Evolutionary conservation across 108 stramenopile genomes (phyloP).

Genomic region (Nannochloropsis granulata): DNA sequence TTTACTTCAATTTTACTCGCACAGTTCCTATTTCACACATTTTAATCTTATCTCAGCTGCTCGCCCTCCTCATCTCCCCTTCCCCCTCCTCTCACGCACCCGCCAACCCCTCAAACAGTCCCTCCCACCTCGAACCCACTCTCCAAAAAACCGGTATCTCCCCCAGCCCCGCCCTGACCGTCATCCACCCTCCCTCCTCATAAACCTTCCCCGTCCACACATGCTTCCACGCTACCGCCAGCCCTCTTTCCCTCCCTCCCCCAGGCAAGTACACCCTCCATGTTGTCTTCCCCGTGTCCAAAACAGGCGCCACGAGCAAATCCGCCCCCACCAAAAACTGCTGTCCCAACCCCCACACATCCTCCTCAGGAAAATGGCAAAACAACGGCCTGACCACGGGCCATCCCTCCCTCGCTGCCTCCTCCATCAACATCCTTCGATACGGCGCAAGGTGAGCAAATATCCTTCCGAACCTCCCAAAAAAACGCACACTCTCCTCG

Average conservation of each 20-base stretch:
- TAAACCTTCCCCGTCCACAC: background rate
- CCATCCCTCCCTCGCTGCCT: slow-evolving; percentile 35
- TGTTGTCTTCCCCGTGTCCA: background rate
- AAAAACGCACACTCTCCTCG: slow-evolving; percentile 14
- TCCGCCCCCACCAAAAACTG: background rate
- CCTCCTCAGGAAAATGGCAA: slow-evolving; percentile 29
- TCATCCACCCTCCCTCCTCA: background rate
- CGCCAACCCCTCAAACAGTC: background rate
- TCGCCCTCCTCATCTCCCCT: no score
- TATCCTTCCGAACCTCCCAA: slow-evolving; percentile 31
- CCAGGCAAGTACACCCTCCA: background rate
- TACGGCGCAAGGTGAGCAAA: slow-evolving; percentile 37
- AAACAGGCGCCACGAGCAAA: background rate
- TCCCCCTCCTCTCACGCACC: background rate
- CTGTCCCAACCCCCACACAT: background rate
- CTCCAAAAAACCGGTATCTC: background rate
- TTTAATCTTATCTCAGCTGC: no score
- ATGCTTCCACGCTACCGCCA: background rate
- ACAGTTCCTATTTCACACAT: no score
- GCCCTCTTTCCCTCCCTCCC: background rate
- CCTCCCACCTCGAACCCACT: background rate
- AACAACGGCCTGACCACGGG: slow-evolving; percentile 44
- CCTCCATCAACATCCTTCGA: slow-evolving; percentile 29
- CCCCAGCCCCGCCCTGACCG: background rate
- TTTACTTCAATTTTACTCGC: no score